These are phyloP conservation scores for Barnettozyma vustinii DNA, from an alignment of 805 yeast species.

Conservation along the genomic window DNA sequence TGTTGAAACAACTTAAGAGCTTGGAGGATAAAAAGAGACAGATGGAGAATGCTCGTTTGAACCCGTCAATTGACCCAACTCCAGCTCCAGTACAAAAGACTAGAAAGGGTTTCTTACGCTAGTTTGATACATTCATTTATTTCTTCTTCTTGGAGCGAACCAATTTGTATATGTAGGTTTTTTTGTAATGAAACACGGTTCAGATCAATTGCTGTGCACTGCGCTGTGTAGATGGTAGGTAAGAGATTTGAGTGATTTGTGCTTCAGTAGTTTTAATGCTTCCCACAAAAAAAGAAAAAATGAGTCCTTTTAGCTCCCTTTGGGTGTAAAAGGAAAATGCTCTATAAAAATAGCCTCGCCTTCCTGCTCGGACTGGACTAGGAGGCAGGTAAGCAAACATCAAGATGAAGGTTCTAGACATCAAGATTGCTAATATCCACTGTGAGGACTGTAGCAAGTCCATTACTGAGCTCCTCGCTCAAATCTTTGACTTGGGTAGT, in stretches of 20 bases:
- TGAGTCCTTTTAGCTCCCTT: slow-evolving; percentile 3
- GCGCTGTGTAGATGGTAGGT: neutral
- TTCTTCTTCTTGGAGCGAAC: neutral
- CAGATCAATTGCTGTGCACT: neutral
- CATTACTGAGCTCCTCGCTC: slow-evolving; percentile 28
- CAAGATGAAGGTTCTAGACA: slow-evolving; percentile 11
- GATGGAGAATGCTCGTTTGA: slow-evolving; percentile 57
- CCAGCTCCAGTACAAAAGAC: slow-evolving; percentile 47
- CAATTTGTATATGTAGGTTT: neutral
- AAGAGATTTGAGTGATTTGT: neutral
- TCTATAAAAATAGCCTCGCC: neutral
- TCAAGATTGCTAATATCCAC: slow-evolving; percentile 39
- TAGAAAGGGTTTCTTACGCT: slow-evolving; percentile 80
- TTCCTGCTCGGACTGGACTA: neutral
- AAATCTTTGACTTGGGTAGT: slow-evolving; percentile 2
- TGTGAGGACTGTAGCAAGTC: slow-evolving; percentile 46
- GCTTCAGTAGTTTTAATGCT: neutral
- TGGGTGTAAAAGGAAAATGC: neutral
- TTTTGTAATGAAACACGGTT: neutral
- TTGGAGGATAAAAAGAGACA: slow-evolving; percentile 87
- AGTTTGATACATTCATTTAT: slow-evolving; percentile 3
- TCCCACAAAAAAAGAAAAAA: neutral
- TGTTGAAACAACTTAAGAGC: slow-evolving; percentile 80
- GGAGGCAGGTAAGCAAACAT: neutral
- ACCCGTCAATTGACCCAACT: slow-evolving; percentile 31